Evolutionary conservation across 2,329 filamentous ascomycete species (phyloP), one percentile per base, ranked within the genome.

Genomic region (Pezicula rhizophila): DNA sequence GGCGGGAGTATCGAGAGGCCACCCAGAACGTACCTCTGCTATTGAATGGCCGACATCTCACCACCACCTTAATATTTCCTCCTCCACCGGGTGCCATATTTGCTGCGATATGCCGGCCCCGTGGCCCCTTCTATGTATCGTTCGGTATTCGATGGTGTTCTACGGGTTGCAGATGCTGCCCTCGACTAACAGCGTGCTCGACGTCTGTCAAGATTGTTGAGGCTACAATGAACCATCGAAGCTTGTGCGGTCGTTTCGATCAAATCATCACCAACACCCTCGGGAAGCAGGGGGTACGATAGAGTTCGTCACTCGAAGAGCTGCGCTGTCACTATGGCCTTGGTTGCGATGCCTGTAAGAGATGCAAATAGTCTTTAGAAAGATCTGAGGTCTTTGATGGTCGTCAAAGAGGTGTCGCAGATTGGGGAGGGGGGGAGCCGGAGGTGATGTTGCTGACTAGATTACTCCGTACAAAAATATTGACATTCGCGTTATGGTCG

Each of bases 61-160:
- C 93, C 77, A 99, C 93, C 74, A 99, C 93, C 84, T 99, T 99
- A 70, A 99, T 99, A 67, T 99, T 99, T 66, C 93, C 91, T 72
- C 87, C 90, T 64, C 88, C 61, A 48, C 55, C 61, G 14, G 62
- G 58, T 43, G 64, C 51, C 64, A 66, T 66, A 35, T 55, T 61
- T 57, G 52, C 49, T 51, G 54, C 23, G 53, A 47, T 51, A 46
- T 51, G 53, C 52, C 52, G 50, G 35, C 46, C 42, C 42, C 51
- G 48, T 41, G 50, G 39, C 42, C 34, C 41, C 48, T 34, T 39
- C 37, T 39, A 31, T 31, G 28, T 31, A 11, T 31, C 8, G 11
- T 15, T 38, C 8, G 35, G 35, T 17, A 15, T 38, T 38, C n/a
- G 35, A 20, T 38, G 8, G 18, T 38, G 35, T 14, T 15, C 5